Evolutionary conservation across 805 yeast species (phyloP), one percentile per base, ranked within the genome.

Genomic region (Candida tallmaniae): DNA sequence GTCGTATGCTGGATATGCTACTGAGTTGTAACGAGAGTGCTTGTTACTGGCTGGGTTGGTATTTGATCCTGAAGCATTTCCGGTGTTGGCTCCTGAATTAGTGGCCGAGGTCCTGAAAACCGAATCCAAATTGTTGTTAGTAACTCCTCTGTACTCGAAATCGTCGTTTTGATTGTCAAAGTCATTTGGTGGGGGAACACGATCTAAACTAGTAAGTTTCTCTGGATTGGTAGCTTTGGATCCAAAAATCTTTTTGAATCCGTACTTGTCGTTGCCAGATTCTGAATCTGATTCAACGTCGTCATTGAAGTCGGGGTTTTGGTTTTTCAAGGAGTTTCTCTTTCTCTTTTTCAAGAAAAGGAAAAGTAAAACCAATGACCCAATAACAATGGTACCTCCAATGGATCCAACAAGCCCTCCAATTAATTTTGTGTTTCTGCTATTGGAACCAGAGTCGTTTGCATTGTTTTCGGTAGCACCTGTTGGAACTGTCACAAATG

Each of bases 391-490:
- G 13, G 67, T 54, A 9, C 73, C 73, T n/a, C 71, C 73, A 16
- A 66, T 58, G 2, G 69, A 62, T 0, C 73, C 73, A n/a, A 66
- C 71, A 11, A 66, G 47, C 1, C 73, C 71, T 3, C 73, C 73
- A 15, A 66, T 63, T 27, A 66, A 48, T 40, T 58, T 63, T 24
- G 65, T 52, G 40, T 59, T 62, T 15, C 45, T 47, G 22, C 45
- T 38, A 5, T 53, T 42, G 2, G 44, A 31, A 2, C 31, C 24
- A 8, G 27, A 15, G n/a, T 48, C 32, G 17, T 50, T 27, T 31
- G 31, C 35, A 10, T 40, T 32, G 13, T 36, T 35, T 7, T 51
- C 36, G 13, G 34, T 27, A 6, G 40, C 35, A 3, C 45, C 36
- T 1, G 70, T 63, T 4, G 70, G 67, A 1, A 63, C 57, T 1